phyloP scores from a whole-genome alignment of 805 yeast species.

The Ogataea kodamae region DNA sequence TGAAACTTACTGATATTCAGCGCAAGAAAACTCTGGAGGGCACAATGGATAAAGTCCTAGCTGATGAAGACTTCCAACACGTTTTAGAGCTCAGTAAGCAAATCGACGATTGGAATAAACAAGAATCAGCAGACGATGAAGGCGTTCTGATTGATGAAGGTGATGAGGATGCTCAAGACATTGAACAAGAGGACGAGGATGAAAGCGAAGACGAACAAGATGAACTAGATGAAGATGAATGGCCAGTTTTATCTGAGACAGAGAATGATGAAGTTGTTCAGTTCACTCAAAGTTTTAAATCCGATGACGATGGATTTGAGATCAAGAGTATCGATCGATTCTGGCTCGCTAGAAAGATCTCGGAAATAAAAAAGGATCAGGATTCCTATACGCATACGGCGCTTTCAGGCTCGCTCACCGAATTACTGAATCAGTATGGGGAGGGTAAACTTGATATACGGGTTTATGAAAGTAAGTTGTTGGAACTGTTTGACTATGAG shows the following conservation, averaged over 20 bases:
- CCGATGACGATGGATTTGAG: slow-evolving; percentile 20
- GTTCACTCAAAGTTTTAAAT: neutral
- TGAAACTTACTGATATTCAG: slow-evolving; percentile 37
- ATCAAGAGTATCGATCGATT: slow-evolving; percentile 32
- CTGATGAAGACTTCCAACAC: slow-evolving; percentile 44
- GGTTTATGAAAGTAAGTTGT: slow-evolving; percentile 51
- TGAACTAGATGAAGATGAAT: slow-evolving; percentile 30
- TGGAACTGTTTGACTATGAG: slow-evolving; percentile 50
- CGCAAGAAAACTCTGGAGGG: slow-evolving; percentile 51
- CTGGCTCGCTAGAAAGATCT: slow-evolving; percentile 53
- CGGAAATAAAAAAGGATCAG: slow-evolving; percentile 29
- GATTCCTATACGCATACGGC: slow-evolving; percentile 39
- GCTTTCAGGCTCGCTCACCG: slow-evolving; percentile 38
- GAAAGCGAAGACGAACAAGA: slow-evolving; percentile 32
- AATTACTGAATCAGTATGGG: slow-evolving; percentile 35
- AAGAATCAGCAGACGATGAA: slow-evolving; percentile 30
- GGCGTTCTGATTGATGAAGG: slow-evolving; percentile 39
- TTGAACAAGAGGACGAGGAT: slow-evolving; percentile 31
- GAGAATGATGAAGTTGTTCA: neutral
- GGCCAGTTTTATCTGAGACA: slow-evolving; percentile 17
- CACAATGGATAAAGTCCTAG: slow-evolving; percentile 41
- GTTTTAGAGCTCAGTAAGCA: slow-evolving; percentile 41
- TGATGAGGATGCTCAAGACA: slow-evolving; percentile 33
- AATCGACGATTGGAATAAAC: slow-evolving; percentile 47
- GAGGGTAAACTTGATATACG: slow-evolving; percentile 33